These are phyloP conservation scores for Lenzites betulinus DNA, from an alignment of 768 basidiomycete genomes.

Conservation along the genomic window DNA sequence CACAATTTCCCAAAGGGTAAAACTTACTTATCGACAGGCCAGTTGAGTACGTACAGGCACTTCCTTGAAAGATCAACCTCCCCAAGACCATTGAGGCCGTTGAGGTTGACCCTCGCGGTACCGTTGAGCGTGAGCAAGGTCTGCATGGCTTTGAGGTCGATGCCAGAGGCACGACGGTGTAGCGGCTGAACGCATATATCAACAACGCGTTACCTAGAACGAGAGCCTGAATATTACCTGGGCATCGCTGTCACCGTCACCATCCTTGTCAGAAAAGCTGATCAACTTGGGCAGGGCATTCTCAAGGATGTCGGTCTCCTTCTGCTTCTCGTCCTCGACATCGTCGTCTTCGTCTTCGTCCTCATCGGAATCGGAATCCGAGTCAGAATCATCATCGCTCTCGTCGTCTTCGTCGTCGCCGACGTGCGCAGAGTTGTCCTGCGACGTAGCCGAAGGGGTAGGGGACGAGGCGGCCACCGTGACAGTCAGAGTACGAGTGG, in stretches of 20 bases:
- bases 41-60: slow-evolving; percentile 67
- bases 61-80: slow-evolving; percentile 42
- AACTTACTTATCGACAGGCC: slow-evolving; percentile 68
- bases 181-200: background rate
- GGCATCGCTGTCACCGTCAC: background rate
- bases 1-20: background rate
- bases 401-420: slow-evolving; percentile 14
- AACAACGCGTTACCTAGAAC: background rate
- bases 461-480: slow-evolving; percentile 9
- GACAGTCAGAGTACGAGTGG: slow-evolving; percentile 20
- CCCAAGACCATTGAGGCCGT: slow-evolving; percentile 36
- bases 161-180: background rate
- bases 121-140: slow-evolving; percentile 9
- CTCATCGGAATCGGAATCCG: slow-evolving; percentile 9
- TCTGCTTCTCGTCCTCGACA: slow-evolving; percentile 17
- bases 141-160: background rate
- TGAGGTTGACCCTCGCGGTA: slow-evolving; percentile 30
- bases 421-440: slow-evolving; percentile 10
- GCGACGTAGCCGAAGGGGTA: slow-evolving; percentile 7
- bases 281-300: background rate
- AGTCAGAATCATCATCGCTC: background rate
- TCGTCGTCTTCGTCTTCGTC: slow-evolving; percentile 23
- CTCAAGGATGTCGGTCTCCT: background rate
- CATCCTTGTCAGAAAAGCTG: background rate
- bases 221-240: background rate